phyloP scores from a whole-genome alignment of 208 protist species.

The Leishmania martiniquensis region DNA sequence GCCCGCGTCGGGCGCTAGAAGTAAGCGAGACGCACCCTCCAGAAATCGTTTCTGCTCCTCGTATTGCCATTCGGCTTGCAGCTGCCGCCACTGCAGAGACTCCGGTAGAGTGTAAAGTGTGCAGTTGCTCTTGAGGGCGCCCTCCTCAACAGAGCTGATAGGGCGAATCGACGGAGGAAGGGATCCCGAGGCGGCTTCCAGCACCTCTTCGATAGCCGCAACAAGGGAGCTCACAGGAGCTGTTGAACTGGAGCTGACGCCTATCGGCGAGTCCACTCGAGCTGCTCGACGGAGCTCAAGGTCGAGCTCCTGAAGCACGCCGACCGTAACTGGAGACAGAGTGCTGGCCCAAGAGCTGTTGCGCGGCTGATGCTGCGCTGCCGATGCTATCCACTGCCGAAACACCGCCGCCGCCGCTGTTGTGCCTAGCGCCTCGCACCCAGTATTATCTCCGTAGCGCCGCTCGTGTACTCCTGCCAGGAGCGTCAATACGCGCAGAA shows the following conservation, averaged over 20 bases:
- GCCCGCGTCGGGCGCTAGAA: neutral
- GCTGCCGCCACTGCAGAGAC: slow-evolving; percentile 20
- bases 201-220: neutral
- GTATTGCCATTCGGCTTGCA: slow-evolving; percentile 13
- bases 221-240: neutral
- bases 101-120: slow-evolving; percentile 7
- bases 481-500: slow-evolving; percentile 45
- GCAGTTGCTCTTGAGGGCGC: neutral
- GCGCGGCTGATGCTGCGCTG: neutral
- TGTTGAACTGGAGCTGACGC: neutral
- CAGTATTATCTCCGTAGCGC: neutral
- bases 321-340: slow-evolving; percentile 14
- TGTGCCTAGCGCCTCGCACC: slow-evolving; percentile 2
- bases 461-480: slow-evolving; percentile 25
- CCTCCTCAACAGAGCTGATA: neutral
- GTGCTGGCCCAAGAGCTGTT: neutral
- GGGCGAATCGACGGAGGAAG: slow-evolving; percentile 2
- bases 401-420: slow-evolving; percentile 20
- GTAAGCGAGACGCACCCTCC: neutral
- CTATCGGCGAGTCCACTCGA: neutral
- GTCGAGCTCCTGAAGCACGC: slow-evolving; percentile 19
- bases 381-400: slow-evolving; percentile 13
- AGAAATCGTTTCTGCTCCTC: neutral
- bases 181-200: neutral
- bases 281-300: slow-evolving; percentile 14